phyloP scores from a whole-genome alignment of 2,329 filamentous ascomycete genomes.

The Apiospora hydei region DNA sequence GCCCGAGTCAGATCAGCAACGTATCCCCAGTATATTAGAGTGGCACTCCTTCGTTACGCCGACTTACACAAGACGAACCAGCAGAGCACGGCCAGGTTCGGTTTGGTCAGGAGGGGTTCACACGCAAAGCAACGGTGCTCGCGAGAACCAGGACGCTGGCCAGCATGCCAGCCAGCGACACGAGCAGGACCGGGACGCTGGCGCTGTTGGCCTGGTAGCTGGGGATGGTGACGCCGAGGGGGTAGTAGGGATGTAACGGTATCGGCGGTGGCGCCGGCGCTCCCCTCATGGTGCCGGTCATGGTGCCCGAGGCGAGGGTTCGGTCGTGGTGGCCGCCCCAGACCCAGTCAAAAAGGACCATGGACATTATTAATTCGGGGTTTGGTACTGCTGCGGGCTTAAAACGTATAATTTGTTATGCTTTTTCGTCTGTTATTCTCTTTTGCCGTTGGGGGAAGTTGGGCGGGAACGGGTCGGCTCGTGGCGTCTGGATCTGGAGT shows the following conservation, averaged over 20 bases:
- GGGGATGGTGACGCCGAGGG: slow-evolving; percentile 50
- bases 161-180: slow-evolving; percentile 47
- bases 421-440: too few relatives aligned
- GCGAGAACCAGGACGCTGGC: slow-evolving; percentile 45
- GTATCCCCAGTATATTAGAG: neutral
- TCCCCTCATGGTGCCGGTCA: neutral
- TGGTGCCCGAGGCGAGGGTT: neutral
- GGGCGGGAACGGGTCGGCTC: neutral
- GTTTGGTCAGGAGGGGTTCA: slow-evolving; percentile 43
- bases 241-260: slow-evolving; percentile 59
- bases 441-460: too few relatives aligned
- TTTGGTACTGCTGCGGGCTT: neutral
- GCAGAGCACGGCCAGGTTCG: slow-evolving; percentile 52
- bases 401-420: neutral
- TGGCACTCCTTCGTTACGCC: neutral
- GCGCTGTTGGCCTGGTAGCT: slow-evolving; percentile 54
- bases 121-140: slow-evolving; percentile 39
- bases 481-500: neutral
- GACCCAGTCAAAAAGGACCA: neutral
- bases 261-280: neutral
- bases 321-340: neutral
- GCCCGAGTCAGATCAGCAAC: neutral
- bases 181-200: slow-evolving; percentile 48
- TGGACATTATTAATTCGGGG: neutral
- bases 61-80: slow-evolving; percentile 65